phyloP scores from a whole-genome alignment of 768 basidiomycete species.

The Tubosaeta brunneosetosa region DNA sequence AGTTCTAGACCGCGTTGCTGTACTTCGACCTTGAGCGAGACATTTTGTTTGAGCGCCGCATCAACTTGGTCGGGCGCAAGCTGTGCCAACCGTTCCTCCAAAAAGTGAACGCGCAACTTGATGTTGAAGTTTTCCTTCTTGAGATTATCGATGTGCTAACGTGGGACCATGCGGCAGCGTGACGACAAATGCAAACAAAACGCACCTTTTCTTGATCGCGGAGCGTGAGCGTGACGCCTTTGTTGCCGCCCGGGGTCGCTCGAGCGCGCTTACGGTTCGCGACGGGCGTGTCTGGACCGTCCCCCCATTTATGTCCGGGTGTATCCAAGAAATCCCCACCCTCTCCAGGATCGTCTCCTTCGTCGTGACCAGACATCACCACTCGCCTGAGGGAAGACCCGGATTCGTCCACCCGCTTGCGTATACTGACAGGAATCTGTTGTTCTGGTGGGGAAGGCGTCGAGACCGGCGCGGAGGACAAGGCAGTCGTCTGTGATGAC shows the following conservation, averaged over 20 bases:
- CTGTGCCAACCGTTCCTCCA: slow-evolving; percentile 87
- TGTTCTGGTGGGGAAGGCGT: slow-evolving; percentile 47
- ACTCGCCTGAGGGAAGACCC: slow-evolving; percentile 39
- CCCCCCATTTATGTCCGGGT: slow-evolving; percentile 50
- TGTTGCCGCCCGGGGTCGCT: slow-evolving; percentile 25
- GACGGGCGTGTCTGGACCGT: slow-evolving; percentile 47
- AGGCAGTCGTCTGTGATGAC: slow-evolving; percentile 48
- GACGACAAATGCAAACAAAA: neutral
- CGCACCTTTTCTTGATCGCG: slow-evolving; percentile 96
- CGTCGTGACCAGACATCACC: slow-evolving; percentile 28
- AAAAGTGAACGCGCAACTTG: slow-evolving; percentile 92
- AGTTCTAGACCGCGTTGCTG: slow-evolving; percentile 86
- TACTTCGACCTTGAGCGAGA: slow-evolving; percentile 88
- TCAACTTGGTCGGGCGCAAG: slow-evolving; percentile 92
- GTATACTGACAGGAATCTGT: slow-evolving; percentile 24
- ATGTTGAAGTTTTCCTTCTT: slow-evolving; percentile 98
- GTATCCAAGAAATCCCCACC: slow-evolving; percentile 50
- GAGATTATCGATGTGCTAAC: slow-evolving; percentile 89
- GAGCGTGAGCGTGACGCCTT: slow-evolving; percentile 61
- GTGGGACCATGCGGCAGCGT: neutral
- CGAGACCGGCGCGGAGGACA: slow-evolving; percentile 45
- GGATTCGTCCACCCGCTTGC: slow-evolving; percentile 39
- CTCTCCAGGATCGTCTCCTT: slow-evolving; percentile 35
- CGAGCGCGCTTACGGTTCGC: slow-evolving; percentile 43
- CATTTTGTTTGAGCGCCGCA: slow-evolving; percentile 87